These are phyloP conservation scores for Solanum sejunctum DNA, from an alignment of 257 asterid genomes.

Conservation along the genomic window DNA sequence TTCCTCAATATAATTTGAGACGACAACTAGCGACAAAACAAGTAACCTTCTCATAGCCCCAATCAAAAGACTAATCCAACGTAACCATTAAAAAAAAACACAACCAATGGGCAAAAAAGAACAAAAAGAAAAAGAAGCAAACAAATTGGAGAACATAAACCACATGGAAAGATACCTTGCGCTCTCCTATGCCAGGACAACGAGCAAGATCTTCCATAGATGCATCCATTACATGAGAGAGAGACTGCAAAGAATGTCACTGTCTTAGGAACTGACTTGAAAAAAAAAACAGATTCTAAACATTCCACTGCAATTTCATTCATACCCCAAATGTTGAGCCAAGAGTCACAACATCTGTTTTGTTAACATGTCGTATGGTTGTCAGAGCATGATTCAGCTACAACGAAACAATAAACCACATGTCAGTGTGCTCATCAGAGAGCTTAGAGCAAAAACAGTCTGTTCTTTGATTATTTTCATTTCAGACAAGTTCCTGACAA, in stretches of 20 bases:
- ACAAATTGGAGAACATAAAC: neutral
- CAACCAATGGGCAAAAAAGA: neutral
- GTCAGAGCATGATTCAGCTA: conserved; percentile 84
- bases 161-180: conserved; percentile 45
- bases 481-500: neutral
- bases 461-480: neutral
- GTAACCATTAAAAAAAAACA: neutral
- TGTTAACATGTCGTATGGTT: conserved; percentile 88
- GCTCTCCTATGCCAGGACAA: conserved; percentile 98
- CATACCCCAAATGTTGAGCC: conserved; percentile 97
- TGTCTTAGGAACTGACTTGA: neutral
- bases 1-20: neutral
- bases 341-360: conserved; percentile 95
- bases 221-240: conserved; percentile 84
- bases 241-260: conserved; percentile 40
- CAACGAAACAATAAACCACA: neutral
- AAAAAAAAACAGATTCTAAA: neutral
- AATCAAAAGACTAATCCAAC: neutral
- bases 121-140: neutral
- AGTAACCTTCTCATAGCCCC: neutral
- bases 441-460: neutral
- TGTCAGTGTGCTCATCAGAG: conserved; percentile 1
- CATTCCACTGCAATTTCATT: neutral
- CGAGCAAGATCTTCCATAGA: conserved; percentile 98
- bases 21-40: neutral